A percentile compares a stretch with the other conserved stretches of the same genome.
phyloP scores from a whole-genome alignment of 1,284 basidiomycete genomes.

The Apiotrichum porosum region DNA sequence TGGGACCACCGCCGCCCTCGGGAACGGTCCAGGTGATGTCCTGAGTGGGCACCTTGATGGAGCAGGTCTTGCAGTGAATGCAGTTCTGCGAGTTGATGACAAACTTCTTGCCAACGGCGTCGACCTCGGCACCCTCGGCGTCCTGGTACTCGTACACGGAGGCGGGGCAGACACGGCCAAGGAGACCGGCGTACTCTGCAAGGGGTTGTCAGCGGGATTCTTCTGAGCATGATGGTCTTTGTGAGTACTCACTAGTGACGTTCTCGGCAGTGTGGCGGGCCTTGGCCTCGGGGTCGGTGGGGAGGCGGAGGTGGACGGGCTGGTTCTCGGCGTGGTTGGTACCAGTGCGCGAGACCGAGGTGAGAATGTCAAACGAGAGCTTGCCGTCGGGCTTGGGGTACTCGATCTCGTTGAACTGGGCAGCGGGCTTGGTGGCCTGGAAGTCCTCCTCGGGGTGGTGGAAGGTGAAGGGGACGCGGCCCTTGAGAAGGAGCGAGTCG shows the following conservation, averaged over 20 bases:
- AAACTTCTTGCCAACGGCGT: conserved; percentile 72
- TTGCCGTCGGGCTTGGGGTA: conserved; percentile 89
- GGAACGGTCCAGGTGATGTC: conserved; percentile 89
- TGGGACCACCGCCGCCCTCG: conserved; percentile 88
- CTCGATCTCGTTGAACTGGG: conserved; percentile 70
- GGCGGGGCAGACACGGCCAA: conserved; percentile 88
- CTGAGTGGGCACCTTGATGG: conserved; percentile 83
- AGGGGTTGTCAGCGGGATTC: conserved; percentile 1
- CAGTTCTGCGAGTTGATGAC: conserved; percentile 86
- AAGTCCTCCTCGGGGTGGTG: conserved; percentile 67
- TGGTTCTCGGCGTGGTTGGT: conserved; percentile 98
- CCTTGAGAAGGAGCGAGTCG: conserved; percentile 80
- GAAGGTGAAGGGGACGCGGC: conserved; percentile 90
- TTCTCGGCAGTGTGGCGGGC: conserved; percentile 71
- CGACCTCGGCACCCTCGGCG: conserved; percentile 55
- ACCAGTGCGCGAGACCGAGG: conserved; percentile 81
- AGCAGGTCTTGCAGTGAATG: conserved; percentile 77
- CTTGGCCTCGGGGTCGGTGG: conserved; percentile 52
- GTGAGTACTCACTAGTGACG: conserved; percentile 51
- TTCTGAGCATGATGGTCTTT: no score
- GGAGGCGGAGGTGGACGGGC: conserved; percentile 77
- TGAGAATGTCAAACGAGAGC: conserved; percentile 90
- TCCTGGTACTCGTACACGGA: conserved; percentile 96
- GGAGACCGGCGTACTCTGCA: conserved; percentile 71
- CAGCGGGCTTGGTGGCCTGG: conserved; percentile 64